Percentiles rank a stretch among this genome's conserved stretches.
These are phyloP conservation scores for Pisolithus marmoratus DNA, from an alignment of 768 basidiomycete species.

Conservation along the genomic window DNA sequence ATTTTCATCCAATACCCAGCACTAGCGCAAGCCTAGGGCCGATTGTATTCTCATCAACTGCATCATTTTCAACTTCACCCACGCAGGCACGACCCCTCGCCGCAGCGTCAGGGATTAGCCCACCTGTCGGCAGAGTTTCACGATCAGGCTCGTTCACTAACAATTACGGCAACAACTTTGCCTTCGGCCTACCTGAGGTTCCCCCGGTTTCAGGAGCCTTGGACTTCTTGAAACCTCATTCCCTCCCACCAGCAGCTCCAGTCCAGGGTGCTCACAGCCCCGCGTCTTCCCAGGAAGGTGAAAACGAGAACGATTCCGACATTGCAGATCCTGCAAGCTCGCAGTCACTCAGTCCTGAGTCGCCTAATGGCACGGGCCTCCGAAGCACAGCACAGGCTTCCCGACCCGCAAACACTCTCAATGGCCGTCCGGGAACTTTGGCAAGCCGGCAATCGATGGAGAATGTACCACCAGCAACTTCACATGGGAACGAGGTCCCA, in stretches of 20 bases:
- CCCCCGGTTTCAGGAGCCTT: constrained; percentile 20
- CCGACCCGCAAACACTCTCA: constrained; percentile 13
- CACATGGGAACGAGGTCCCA: constrained; percentile 60
- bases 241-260: constrained; percentile 2
- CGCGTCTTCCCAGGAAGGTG: constrained; percentile 43
- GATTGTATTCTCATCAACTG: constrained; percentile 25
- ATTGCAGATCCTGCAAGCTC: constrained; percentile 22
- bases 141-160: constrained; percentile 53
- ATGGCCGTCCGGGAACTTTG: constrained; percentile 8
- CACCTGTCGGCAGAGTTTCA: constrained; percentile 47
- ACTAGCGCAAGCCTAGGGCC: constrained; percentile 24
- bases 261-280: constrained; percentile 20
- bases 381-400: constrained; percentile 21
- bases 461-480: constrained; percentile 13
- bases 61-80: constrained; percentile 25
- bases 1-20: constrained; percentile 30
- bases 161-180: constrained; percentile 34
- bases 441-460: constrained; percentile 19
- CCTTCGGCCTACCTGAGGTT: constrained; percentile 31
- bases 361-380: constrained; percentile 19
- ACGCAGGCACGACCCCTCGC: constrained; percentile 18
- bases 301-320: constrained; percentile 44
- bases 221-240: constrained; percentile 24
- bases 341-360: constrained; percentile 28
- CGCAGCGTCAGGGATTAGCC: constrained; percentile 23